Conservation (phyloP, 352 stramenopile species). For the Globisporangium lucens region DNA sequence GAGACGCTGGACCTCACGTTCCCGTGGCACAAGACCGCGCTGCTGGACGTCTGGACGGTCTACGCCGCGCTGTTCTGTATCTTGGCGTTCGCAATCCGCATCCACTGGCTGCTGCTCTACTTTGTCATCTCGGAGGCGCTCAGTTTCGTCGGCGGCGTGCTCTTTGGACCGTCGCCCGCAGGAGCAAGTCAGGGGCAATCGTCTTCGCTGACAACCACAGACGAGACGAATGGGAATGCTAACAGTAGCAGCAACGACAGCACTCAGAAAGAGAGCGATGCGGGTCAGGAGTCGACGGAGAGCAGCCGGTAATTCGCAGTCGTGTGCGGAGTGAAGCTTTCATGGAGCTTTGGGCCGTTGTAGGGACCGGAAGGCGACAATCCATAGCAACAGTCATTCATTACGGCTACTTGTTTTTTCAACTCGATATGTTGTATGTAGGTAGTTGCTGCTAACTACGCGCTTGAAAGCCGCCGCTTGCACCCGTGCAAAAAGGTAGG, state of each 20-base stretch:
- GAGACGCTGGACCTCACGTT: slow-evolving; percentile 61
- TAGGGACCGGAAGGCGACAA: background rate
- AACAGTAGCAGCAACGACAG: background rate
- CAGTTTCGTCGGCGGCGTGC: slow-evolving; percentile 31
- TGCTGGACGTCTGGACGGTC: slow-evolving; percentile 81
- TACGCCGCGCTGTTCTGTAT: slow-evolving; percentile 72
- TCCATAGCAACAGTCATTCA: background rate
- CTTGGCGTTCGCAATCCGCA: slow-evolving; percentile 51
- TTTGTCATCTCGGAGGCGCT: slow-evolving; percentile 50
- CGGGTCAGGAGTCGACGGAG: background rate
- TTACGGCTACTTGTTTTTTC: no score
- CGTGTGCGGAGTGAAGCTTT: background rate
- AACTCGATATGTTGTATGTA: background rate
- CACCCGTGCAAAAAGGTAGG: background rate
- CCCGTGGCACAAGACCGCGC: slow-evolving; percentile 74
- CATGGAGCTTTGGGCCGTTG: background rate
- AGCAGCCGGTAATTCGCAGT: background rate
- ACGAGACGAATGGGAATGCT: background rate
- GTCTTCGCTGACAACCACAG: slow-evolving; percentile 3
- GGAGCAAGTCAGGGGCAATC: background rate
- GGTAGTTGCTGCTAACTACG: no score
- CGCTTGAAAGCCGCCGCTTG: no score
- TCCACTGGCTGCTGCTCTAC: slow-evolving; percentile 69
- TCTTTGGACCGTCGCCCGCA: slow-evolving; percentile 31
- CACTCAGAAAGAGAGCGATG: background rate